Base-by-base conservation (phyloP, 2,329 filamentous ascomycete genomes). In the Fusarium transvaalense region DNA sequence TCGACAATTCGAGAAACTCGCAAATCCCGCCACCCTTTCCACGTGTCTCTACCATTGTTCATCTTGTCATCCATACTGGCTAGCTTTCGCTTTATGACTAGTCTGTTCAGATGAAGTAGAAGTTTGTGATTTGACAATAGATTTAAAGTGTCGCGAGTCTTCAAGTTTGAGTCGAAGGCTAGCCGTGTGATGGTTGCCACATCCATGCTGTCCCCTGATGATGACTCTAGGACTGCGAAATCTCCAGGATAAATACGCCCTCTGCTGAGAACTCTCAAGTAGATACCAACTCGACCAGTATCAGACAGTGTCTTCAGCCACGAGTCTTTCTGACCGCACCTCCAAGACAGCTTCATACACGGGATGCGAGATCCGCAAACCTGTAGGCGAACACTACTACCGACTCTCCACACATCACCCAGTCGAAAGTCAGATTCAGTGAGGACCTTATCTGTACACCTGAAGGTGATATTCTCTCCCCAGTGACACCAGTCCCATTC, bases 401-500 rank as follows among this genome's bases (percentile, higher is more conserved):
- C 57, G 15, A 60, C 52, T 37, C 23, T 60, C 57, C 57, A 56
- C 25, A 56, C 25, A 29, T 60, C 57, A 3, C 57, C 57, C 12
- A 48, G 29, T 6, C 42, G 34, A 47, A 60, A 60, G 29, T 60
- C 57, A 10, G 42, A 48, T 31, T 58, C 48, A 15, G 55, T 31
- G 2, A 58, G 25, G 2, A n/a, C 19, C 6, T 19, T 38, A 1
- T 14, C 23, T 3, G 31, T 60, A n/a, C 57, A 60, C n/a, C 12
- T 56, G 10, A 60, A 56, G 2, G 57, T 60, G 21, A 60, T 21
- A 3, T 60, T 60, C 42, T 60, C 57, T 42, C 57, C 57, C 57
- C 57, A 60, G n/a, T 60, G 57, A 4, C 57, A 60, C 57, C 57
- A 60, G 10, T 60, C 57, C 57, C 57, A 60, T 17, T 41, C 19